These are phyloP conservation scores for Sequoia sempervirens DNA, from an alignment of 75 land plant species.

Conservation along the genomic window DNA sequence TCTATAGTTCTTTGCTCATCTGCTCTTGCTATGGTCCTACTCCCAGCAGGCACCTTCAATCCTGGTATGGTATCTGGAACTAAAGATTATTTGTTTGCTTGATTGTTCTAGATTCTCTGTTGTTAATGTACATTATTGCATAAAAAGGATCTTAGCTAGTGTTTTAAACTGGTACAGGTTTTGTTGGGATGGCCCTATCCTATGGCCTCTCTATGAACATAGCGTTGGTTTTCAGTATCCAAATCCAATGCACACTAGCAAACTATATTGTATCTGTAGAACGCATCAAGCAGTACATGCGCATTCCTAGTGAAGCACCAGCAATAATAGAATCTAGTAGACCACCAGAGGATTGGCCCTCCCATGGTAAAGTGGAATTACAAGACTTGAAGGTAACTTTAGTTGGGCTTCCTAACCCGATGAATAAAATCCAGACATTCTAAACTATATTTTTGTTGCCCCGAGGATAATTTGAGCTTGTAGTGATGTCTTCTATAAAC, in stretches of 20 bases:
- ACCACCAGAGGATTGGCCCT: conserved; percentile 43
- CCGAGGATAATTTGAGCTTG: not conserved
- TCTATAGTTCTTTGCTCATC: conserved; percentile 21
- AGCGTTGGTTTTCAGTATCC: conserved; percentile 26
- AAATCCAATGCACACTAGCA: conserved; percentile 37
- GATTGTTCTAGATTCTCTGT: not conserved
- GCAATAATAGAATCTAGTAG: conserved; percentile 18
- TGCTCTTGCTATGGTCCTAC: conserved; percentile 30
- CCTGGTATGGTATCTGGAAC: conserved; percentile 27
- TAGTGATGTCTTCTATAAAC: not conserved
- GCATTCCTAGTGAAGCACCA: conserved; percentile 34
- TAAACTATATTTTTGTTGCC: not conserved
- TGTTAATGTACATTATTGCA: not conserved
- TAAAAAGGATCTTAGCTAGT: not conserved
- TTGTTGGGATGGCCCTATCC: conserved; percentile 38
- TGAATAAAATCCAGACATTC: not conserved
- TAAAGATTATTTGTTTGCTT: not conserved
- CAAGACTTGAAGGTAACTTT: conserved; percentile 29
- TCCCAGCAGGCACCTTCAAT: conserved; percentile 26
- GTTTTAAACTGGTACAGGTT: conserved; percentile 23
- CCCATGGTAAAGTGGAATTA: conserved; percentile 37
- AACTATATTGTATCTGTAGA: conserved; percentile 47
- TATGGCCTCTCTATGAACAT: conserved; percentile 44
- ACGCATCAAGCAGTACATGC: conserved; percentile 46
- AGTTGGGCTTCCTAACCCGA: not conserved